Conservation (phyloP, 2,329 filamentous ascomycete species). For the Ophiocordyceps camponoti-floridani region DNA sequence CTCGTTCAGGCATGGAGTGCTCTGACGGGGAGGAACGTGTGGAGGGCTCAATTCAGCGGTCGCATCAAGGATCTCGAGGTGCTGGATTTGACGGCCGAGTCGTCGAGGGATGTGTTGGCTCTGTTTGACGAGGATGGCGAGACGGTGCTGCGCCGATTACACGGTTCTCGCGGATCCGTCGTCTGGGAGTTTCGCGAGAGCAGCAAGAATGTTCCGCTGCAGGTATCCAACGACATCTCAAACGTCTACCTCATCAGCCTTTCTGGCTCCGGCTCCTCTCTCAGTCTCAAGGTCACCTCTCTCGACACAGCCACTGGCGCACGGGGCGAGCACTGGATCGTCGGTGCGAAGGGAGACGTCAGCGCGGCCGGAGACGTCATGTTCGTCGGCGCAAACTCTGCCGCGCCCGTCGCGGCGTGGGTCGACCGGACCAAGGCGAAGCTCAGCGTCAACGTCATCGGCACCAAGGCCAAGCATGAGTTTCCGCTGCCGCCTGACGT, state of each 20-base stretch:
- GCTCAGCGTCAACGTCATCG: constrained; percentile 55
- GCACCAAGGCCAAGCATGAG: constrained; percentile 36
- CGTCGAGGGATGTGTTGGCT: constrained; percentile 52
- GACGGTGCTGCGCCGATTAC: constrained; percentile 49
- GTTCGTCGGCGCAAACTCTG: constrained; percentile 60
- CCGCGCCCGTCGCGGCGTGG: constrained; percentile 60
- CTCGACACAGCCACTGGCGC: constrained; percentile 58
- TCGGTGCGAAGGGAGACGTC: constrained; percentile 62
- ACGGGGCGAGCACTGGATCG: constrained; percentile 49
- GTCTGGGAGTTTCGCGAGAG: constrained; percentile 63
- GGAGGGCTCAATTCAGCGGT: constrained; percentile 47
- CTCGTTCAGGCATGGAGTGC: constrained; percentile 66
- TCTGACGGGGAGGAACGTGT: constrained; percentile 59
- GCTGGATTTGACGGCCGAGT: constrained; percentile 47
- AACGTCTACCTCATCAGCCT: constrained; percentile 63
- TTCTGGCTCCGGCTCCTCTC: constrained; percentile 49
- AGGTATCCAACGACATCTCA: constrained; percentile 52
- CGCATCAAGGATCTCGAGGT: constrained; percentile 56
- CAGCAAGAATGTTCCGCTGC: constrained; percentile 54
- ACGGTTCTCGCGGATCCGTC: constrained; percentile 52
- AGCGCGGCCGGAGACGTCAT: constrained; percentile 45
- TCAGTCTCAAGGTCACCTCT: constrained; percentile 58
- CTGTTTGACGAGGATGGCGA: constrained; percentile 42
- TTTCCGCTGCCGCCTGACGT: constrained; percentile 30
- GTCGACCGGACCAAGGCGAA: constrained; percentile 42